These are phyloP conservation scores for Myxozyma geophila DNA, from an alignment of 805 yeast species.

Conservation along the genomic window DNA sequence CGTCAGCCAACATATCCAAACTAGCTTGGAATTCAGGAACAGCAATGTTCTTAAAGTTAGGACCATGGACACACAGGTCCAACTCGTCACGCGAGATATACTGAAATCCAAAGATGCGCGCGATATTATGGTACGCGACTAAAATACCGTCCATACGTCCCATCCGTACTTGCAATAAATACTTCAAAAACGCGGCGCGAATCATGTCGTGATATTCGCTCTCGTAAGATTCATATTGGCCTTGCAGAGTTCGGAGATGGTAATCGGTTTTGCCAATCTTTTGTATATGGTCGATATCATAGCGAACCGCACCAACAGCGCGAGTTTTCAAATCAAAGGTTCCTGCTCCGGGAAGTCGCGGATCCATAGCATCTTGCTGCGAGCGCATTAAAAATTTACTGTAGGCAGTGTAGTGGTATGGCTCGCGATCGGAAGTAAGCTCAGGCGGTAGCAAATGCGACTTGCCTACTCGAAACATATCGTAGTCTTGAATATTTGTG, in stretches of 20 bases:
- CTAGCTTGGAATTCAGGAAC: slow-evolving; percentile 70
- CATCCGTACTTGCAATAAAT: slow-evolving; percentile 86
- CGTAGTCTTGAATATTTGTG: slow-evolving; percentile 58
- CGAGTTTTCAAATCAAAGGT: slow-evolving; percentile 90
- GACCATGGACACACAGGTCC: slow-evolving; percentile 64
- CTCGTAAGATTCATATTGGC: slow-evolving; percentile 78
- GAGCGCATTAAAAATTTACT: slow-evolving; percentile 82
- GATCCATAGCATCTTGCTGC: slow-evolving; percentile 83
- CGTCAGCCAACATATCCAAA: slow-evolving; percentile 54
- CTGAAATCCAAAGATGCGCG: slow-evolving; percentile 84
- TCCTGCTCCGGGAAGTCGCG: slow-evolving; percentile 83
- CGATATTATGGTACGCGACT: slow-evolving; percentile 85
- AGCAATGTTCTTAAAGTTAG: slow-evolving; percentile 55
- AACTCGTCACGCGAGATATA: slow-evolving; percentile 76
- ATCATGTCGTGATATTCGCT: slow-evolving; percentile 78
- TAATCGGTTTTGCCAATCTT: slow-evolving; percentile 65
- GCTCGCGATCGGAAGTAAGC: slow-evolving; percentile 26
- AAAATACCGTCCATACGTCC: slow-evolving; percentile 98
- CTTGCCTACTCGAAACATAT: slow-evolving; percentile 45
- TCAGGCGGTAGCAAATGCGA: slow-evolving; percentile 29
- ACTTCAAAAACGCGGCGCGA: slow-evolving; percentile 77
- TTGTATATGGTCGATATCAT: slow-evolving; percentile 69
- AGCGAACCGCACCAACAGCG: slow-evolving; percentile 84
- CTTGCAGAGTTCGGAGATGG: slow-evolving; percentile 63
- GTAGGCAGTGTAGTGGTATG: slow-evolving; percentile 75